phyloP scores from a whole-genome alignment of 129 eudicot genomes.

The Logfia minima region DNA sequence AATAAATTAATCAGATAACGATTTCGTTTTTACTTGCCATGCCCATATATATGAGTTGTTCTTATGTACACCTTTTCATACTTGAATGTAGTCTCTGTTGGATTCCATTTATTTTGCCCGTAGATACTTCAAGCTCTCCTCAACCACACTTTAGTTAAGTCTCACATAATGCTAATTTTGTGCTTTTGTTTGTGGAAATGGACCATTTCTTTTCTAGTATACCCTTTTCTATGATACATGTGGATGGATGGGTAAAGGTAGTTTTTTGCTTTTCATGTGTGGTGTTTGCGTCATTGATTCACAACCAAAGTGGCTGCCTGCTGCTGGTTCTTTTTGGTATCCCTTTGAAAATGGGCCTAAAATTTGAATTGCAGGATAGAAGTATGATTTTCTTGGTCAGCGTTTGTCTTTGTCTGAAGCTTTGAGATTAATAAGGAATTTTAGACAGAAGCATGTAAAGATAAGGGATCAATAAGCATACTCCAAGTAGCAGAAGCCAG shows the following conservation, averaged over 20 bases:
- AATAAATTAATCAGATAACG: too few species aligned
- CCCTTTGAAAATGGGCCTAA: background rate
- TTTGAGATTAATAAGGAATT: background rate
- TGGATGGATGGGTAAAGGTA: background rate
- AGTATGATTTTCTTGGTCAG: background rate
- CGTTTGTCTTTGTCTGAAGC: background rate
- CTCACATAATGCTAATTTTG: background rate
- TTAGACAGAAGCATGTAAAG: too few species aligned
- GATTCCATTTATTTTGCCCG: too few species aligned
- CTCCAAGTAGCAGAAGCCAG: background rate
- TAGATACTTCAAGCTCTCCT: too few species aligned
- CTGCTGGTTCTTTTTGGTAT: background rate
- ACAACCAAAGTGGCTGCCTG: background rate
- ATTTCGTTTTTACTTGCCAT: too few species aligned
- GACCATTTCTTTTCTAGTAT: background rate
- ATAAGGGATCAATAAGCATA: too few species aligned
- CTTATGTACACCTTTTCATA: background rate
- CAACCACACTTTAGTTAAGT: background rate
- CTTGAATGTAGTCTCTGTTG: background rate
- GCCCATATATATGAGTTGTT: background rate
- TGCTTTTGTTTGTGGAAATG: background rate
- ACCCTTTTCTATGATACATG: background rate
- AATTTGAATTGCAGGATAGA: background rate
- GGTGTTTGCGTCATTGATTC: background rate
- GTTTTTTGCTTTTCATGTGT: background rate